A percentile compares a stretch with the other conserved stretches of the same genome.
phyloP scores from a whole-genome alignment of 192 early-diverging fungal species.

The Coemansia sp. region DNA sequence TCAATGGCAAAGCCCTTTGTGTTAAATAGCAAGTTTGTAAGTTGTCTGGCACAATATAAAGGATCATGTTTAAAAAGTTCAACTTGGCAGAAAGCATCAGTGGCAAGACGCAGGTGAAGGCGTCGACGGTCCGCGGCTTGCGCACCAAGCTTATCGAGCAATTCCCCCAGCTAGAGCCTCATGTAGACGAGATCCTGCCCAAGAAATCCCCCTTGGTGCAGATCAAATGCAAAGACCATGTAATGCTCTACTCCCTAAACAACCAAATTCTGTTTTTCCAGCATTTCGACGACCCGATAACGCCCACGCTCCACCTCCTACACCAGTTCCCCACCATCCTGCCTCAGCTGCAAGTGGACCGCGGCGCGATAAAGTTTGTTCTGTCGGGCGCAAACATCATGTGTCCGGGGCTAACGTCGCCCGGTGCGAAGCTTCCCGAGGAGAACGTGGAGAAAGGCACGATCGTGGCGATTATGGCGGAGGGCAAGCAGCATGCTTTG shows the following conservation, averaged over 20 bases:
- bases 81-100: slow-evolving; percentile 71
- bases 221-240: slow-evolving; percentile 89
- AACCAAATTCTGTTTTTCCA: slow-evolving; percentile 90
- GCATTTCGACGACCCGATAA: slow-evolving; percentile 89
- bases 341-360: slow-evolving; percentile 88
- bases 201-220: slow-evolving; percentile 86
- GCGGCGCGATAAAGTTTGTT: slow-evolving; percentile 97
- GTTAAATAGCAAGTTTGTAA: too few relatives aligned
- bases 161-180: slow-evolving; percentile 80
- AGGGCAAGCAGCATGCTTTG: slow-evolving; percentile 95
- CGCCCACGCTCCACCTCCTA: slow-evolving; percentile 80
- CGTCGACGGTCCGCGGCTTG: slow-evolving; percentile 84
- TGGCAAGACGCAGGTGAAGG: slow-evolving; percentile 85
- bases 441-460: slow-evolving; percentile 64
- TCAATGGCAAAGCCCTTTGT: neutral
- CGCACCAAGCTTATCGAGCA: slow-evolving; percentile 82
- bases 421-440: slow-evolving; percentile 79
- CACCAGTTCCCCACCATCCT: slow-evolving; percentile 94
- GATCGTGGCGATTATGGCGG: slow-evolving; percentile 86
- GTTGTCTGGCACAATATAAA: neutral
- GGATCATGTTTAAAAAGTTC: slow-evolving; percentile 70
- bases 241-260: slow-evolving; percentile 81
- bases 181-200: slow-evolving; percentile 93
- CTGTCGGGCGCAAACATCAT: slow-evolving; percentile 96
- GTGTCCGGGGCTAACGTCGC: slow-evolving; percentile 96